Evolutionary conservation across 1,284 basidiomycete species (phyloP), one percentile per base, ranked within the genome.

Genomic region (Malassezia slooffiae): DNA sequence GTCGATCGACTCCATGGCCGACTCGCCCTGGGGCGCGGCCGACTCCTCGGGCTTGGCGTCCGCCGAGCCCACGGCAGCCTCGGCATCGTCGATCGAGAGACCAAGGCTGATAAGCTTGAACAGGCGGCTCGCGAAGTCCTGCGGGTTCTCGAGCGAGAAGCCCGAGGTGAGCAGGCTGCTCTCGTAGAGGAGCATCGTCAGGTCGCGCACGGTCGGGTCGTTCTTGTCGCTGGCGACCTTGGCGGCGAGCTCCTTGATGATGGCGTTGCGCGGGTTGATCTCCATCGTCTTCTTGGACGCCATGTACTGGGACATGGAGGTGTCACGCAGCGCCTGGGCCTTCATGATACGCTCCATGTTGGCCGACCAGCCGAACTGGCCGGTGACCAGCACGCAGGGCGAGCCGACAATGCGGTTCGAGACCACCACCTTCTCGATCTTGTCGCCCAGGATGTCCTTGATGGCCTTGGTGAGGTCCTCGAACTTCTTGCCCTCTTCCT

Each of bases 281-380:
- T 97, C 91, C 58, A 97, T 80, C 15, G 91, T 96, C 84, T 96
- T 96, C 81, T 96, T 96, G 43, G 54, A 60, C 30, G 69, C 67
- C 90, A 96, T 95, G 79, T 96, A 96, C 35, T 87, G 90, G 23
- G 89, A 95, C 91, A 97, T 95, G 52, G 86, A 90, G 19, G 90
- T 89, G 73, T 97, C 91, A 62, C 91, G 86, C 50, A 96, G 83
- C 35, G 91, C 91, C 75, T 97, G 93, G 13, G 91, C 90, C 76
- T 95, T 95, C 93, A 97, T 97, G 78, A 97, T 95, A 72, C 91
- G 85, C 75, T 95, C 82, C 90, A 96, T 95, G 80, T 96, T 96
- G 57, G 90, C 89, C 35, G 89, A 95, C 93, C 93, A 97, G 52
- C 91, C 90, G 72, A 95, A 97, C 72, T 95, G 89, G 55, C 90